Evolutionary conservation across 129 eudicot species (phyloP).

Genomic region (Chrysanthemum seticuspe): DNA sequence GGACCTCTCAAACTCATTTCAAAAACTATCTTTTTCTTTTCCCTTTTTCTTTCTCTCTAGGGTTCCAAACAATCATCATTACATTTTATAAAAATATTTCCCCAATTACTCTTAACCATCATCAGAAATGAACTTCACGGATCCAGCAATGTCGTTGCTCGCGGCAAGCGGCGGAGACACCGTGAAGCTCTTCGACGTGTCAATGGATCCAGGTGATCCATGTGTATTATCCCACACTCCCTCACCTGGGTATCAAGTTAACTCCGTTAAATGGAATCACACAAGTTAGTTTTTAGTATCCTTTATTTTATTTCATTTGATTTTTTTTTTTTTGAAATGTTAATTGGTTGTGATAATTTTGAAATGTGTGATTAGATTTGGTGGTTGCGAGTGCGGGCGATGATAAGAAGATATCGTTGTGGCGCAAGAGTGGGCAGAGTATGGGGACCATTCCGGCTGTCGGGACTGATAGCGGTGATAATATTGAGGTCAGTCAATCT

Average conservation of each 20-base stretch:
- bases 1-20: conserved; percentile 18
- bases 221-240: conserved; percentile 80
- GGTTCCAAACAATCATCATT: conserved; percentile 28
- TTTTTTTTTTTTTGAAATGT: neutral
- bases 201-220: conserved; percentile 80
- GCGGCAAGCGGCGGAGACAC: conserved; percentile 93
- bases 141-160: conserved; percentile 61
- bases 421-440: conserved; percentile 79
- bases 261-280: conserved; percentile 95
- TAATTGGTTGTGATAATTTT: neutral
- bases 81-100: neutral
- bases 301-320: neutral
- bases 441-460: conserved; percentile 74
- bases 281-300: conserved; percentile 44
- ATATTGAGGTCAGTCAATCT: conserved; percentile 50
- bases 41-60: conserved; percentile 7
- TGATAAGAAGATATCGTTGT: conserved; percentile 67
- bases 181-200: conserved; percentile 83
- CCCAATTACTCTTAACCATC: neutral
- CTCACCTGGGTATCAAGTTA: conserved; percentile 71
- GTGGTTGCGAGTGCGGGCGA: conserved; percentile 96
- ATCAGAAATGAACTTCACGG: conserved; percentile 43
- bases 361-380: conserved; percentile 54
- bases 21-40: no score
- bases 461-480: conserved; percentile 60